Base-by-base conservation (phyloP, 1,284 basidiomycete species). In the Papiliotrema fonsecae region DNA sequence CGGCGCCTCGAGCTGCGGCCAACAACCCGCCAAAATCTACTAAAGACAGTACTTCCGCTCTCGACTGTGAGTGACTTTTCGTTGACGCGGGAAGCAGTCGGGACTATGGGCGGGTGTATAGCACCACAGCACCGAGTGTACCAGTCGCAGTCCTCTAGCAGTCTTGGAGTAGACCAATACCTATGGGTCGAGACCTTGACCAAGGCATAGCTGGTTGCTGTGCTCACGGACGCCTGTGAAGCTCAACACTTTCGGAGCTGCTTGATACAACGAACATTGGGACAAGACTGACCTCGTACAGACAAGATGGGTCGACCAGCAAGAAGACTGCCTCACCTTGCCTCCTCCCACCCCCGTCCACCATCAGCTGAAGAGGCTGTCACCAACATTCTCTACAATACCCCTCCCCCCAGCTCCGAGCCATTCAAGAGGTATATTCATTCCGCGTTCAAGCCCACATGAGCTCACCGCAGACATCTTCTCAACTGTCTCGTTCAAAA, bases 401-500 rank as follows among this genome's bases (percentile, higher is more conserved):
- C 93, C 6, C 92, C 92, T 6, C 87, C 92, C 18, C 91, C 92
- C 1, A 90, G 85, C 68, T 75, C 85, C 47, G 88, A 96, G 71
- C 93, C 93, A 2, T 96, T 86, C 77, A 97, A 96, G 81, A 88
- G 89, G 87, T 91, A 57, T 54, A 81, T 77, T 7, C 6, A n/a
- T 9, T 11, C 19, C 34, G 24, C 30, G 37, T 38, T 40, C 32
- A 36, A 26, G 14, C 21, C 5, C 11, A 11, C 18, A 24, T 31
- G 30, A 5, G 34, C 43, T 27, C 10, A 38, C 21, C n/a, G n/a
- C 22, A 87, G 92, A 70, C 96, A 98, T 70, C 84, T 94, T 52
- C 81, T 99, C 58, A 98, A 98, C 77, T 97, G 93, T 75, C 83
- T 99, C 54, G 96, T 99, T 6, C 96, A 99, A 76, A 97, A 99